These are phyloP conservation scores for Globisporangium middletonii DNA, from an alignment of 352 stramenopile species.

Conservation along the genomic window DNA sequence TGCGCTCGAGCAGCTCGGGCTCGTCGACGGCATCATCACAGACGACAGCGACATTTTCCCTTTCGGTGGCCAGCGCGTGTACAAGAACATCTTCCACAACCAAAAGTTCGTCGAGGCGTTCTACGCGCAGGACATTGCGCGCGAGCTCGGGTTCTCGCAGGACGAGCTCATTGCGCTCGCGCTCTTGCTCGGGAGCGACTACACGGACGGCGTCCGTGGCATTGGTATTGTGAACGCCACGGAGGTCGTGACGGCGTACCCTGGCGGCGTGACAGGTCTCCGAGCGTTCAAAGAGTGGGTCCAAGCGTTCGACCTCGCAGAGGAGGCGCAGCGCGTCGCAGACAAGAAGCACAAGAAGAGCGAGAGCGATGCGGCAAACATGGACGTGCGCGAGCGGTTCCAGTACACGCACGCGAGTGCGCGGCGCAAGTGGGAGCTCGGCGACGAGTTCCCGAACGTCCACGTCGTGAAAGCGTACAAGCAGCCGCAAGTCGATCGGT, in stretches of 20 bases:
- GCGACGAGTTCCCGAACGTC: slow-evolving; percentile 91
- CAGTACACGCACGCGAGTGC: slow-evolving; percentile 89
- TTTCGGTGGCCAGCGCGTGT: slow-evolving; percentile 94
- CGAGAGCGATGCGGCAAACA: slow-evolving; percentile 34
- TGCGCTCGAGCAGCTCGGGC: slow-evolving; percentile 90
- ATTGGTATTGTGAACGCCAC: slow-evolving; percentile 84
- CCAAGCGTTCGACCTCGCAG: slow-evolving; percentile 46
- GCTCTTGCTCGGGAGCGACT: slow-evolving; percentile 96
- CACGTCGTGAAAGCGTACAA: slow-evolving; percentile 92
- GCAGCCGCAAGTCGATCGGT: slow-evolving; percentile 85
- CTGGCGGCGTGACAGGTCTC: slow-evolving; percentile 72
- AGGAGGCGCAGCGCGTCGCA: slow-evolving; percentile 40
- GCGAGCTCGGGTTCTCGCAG: slow-evolving; percentile 89
- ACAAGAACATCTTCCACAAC: slow-evolving; percentile 99
- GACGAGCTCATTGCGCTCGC: slow-evolving; percentile 90
- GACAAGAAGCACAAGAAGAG: slow-evolving; percentile 50
- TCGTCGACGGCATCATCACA: slow-evolving; percentile 98
- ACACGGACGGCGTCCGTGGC: slow-evolving; percentile 81
- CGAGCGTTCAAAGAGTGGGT: slow-evolving; percentile 80
- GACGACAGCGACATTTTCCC: slow-evolving; percentile 95
- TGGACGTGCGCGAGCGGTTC: slow-evolving; percentile 70
- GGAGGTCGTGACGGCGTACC: slow-evolving; percentile 78
- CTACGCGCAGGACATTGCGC: slow-evolving; percentile 87
- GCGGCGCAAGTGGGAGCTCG: slow-evolving; percentile 89
- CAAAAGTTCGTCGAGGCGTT: slow-evolving; percentile 99